Conservation (phyloP, 148 eudicot species). For the Pharnaceum exiguum region DNA sequence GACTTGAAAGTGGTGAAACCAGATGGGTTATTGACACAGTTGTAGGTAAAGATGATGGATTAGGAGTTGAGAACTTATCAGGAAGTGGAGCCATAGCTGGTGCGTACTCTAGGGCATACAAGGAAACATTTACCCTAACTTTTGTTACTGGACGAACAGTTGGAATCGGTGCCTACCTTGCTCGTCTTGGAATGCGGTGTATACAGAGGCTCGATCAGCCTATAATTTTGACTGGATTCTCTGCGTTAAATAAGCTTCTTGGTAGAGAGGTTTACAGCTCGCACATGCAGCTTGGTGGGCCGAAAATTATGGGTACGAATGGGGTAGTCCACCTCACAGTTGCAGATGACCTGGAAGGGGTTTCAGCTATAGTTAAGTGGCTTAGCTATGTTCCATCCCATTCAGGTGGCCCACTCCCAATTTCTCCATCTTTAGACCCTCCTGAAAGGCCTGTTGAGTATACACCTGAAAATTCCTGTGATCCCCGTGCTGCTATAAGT, state of each 20-base stretch:
- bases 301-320: slow-evolving; percentile 96
- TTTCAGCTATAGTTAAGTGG: slow-evolving; percentile 85
- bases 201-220: slow-evolving; percentile 98
- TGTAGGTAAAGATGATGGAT: slow-evolving; percentile 90
- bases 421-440: slow-evolving; percentile 61
- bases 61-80: slow-evolving; percentile 89
- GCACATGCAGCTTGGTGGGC: slow-evolving; percentile 99
- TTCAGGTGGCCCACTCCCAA: slow-evolving; percentile 87
- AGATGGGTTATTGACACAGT: slow-evolving; percentile 93
- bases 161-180: slow-evolving; percentile 97
- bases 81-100: slow-evolving; percentile 99
- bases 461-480: slow-evolving; percentile 86
- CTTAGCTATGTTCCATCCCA: slow-evolving; percentile 83
- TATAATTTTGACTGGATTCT: slow-evolving; percentile 89
- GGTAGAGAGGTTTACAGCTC: slow-evolving; percentile 99
- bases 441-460: slow-evolving; percentile 77
- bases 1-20: slow-evolving; percentile 62
- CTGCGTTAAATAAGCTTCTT: slow-evolving; percentile 90
- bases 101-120: slow-evolving; percentile 91
- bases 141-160: slow-evolving; percentile 96
- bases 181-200: slow-evolving; percentile 98
- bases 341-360: slow-evolving; percentile 89
- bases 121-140: slow-evolving; percentile 89
- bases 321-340: slow-evolving; percentile 94
- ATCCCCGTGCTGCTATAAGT: slow-evolving; percentile 87